phyloP scores from a whole-genome alignment of 2,329 filamentous ascomycete species.

The Trichoderma aggressivum region DNA sequence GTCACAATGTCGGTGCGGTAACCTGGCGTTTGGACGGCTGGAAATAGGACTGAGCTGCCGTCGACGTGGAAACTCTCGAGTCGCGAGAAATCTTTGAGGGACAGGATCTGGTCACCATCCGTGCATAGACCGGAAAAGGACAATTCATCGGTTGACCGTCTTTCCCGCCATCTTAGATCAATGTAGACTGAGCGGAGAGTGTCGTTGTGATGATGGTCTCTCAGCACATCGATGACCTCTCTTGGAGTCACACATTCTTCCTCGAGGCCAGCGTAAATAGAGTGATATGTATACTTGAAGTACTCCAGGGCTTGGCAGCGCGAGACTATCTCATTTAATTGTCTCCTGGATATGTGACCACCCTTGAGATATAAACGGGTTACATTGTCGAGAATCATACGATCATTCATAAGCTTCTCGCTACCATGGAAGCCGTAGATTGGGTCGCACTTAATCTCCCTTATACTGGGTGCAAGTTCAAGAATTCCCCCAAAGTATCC shows the following conservation, averaged over 20 bases:
- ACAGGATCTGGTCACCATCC: not conserved
- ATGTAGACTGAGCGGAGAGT: not conserved
- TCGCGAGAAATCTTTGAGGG: not conserved
- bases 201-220: not conserved
- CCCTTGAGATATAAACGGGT: not conserved
- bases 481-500: constrained; percentile 6
- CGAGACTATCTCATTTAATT: not conserved
- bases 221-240: not conserved
- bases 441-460: not conserved
- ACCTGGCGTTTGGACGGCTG: not conserved
- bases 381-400: not conserved
- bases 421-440: not conserved
- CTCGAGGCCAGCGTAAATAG: not conserved
- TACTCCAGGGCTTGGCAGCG: not conserved
- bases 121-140: not conserved
- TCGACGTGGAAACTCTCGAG: not conserved
- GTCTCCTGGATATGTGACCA: not conserved
- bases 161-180: not conserved
- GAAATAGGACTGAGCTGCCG: not conserved
- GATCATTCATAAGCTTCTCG: not conserved
- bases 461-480: not conserved
- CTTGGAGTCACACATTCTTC: not conserved
- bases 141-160: not conserved
- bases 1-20: not conserved
- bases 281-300: not conserved